These are phyloP conservation scores for Dendrobium huoshanense DNA, from an alignment of 106 monocot genomes.

Conservation along the genomic window DNA sequence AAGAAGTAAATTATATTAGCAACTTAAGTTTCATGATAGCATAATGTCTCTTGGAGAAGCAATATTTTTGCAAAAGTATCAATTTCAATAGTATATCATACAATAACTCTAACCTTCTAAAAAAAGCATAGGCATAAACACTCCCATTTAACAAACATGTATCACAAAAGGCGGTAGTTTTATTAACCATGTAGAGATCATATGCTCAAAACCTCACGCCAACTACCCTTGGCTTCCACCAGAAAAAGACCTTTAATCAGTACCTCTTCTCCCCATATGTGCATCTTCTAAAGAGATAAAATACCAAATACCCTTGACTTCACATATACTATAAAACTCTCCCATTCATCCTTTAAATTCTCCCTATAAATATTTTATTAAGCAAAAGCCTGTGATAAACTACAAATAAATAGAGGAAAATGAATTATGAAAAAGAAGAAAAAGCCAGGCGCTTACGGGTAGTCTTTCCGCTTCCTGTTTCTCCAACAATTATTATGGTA, in stretches of 20 bases:
- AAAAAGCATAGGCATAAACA: too few relatives aligned
- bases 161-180: too few relatives aligned
- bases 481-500: conserved; percentile 78
- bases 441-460: conserved; percentile 49
- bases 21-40: not conserved
- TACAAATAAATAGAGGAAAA: not conserved
- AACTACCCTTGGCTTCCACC: too few relatives aligned
- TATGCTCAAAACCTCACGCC: too few relatives aligned
- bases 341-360: not conserved
- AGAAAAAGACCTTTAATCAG: too few relatives aligned
- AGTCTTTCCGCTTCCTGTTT: conserved; percentile 97
- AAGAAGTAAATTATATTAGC: not conserved
- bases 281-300: too few relatives aligned
- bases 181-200: too few relatives aligned
- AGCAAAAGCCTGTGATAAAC: not conserved
- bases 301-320: too few relatives aligned
- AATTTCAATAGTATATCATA: too few relatives aligned
- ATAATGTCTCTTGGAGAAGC: not conserved
- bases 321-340: not conserved
- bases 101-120: too few relatives aligned
- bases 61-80: not conserved
- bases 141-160: too few relatives aligned
- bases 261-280: too few relatives aligned
- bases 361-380: not conserved
- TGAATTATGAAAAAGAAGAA: not conserved